A percentile compares a stretch with the other conserved stretches of the same genome.
Evolutionary conservation across 1,284 basidiomycete genomes (phyloP).

Genomic region (Ganoderma meredithae): DNA sequence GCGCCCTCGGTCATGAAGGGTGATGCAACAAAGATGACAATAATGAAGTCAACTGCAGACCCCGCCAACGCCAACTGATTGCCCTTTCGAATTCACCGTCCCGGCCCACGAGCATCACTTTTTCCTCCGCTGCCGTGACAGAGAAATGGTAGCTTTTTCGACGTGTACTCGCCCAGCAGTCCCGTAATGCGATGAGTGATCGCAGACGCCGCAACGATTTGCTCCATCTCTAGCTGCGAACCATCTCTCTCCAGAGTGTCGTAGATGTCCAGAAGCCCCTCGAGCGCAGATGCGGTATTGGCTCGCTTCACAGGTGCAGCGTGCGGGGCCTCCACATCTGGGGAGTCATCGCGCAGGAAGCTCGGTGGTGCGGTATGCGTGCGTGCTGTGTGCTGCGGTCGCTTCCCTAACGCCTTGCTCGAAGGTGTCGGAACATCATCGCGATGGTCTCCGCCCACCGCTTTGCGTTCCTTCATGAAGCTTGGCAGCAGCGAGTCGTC

Average conservation of each 20-base stretch:
- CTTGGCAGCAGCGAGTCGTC: conserved; percentile 25
- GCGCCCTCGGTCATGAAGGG: background rate
- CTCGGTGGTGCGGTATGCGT: conserved; percentile 28
- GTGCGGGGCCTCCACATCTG: background rate
- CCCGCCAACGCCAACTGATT: background rate
- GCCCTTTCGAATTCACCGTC: background rate
- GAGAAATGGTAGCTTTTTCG: conserved; percentile 15
- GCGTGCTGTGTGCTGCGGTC: conserved; percentile 2
- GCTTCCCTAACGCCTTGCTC: conserved; percentile 9
- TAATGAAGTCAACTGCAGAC: background rate
- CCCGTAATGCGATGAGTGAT: conserved; percentile 27
- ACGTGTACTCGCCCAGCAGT: conserved; percentile 28
- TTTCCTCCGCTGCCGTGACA: too few relatives aligned
- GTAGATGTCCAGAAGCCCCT: conserved; percentile 27
- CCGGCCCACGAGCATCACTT: background rate
- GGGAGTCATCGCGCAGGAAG: conserved; percentile 8
- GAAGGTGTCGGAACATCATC: background rate
- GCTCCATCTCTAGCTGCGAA: conserved; percentile 31
- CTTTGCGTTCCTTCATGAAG: conserved; percentile 21
- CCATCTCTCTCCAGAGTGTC: conserved; percentile 28
- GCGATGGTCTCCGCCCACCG: background rate
- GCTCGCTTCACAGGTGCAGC: conserved; percentile 23
- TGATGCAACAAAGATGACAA: background rate
- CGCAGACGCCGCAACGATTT: conserved; percentile 28
- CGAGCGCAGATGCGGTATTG: conserved; percentile 26